Conservation (phyloP, 306 rosid species). For the Nissolia schottii region DNA sequence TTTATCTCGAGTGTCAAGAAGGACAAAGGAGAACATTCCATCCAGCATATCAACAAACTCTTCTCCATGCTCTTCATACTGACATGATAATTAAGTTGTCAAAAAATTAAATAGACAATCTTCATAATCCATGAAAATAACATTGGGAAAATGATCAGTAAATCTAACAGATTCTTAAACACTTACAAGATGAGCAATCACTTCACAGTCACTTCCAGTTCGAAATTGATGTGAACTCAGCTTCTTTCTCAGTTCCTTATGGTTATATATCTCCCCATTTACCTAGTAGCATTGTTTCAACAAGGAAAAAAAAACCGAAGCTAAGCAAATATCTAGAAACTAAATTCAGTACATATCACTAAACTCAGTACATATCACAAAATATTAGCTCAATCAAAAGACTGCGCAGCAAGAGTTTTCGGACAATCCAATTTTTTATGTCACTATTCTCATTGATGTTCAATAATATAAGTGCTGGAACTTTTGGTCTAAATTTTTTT, state of each 20-base stretch:
- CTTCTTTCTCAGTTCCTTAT: slow-evolving; percentile 55
- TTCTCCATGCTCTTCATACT: slow-evolving; percentile 97
- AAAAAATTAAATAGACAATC: neutral
- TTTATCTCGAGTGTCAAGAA: slow-evolving; percentile 80
- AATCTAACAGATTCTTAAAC: slow-evolving; percentile 5
- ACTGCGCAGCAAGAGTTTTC: neutral
- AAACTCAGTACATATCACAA: neutral
- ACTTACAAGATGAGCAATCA: slow-evolving; percentile 97
- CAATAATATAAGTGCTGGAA: neutral
- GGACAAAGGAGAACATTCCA: slow-evolving; percentile 92
- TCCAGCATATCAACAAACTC: slow-evolving; percentile 90
- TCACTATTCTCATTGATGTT: neutral
- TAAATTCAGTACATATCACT: neutral
- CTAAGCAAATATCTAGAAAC: slow-evolving; percentile 8
- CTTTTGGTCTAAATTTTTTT: neutral
- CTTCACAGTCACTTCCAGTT: slow-evolving; percentile 98
- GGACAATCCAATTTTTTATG: neutral
- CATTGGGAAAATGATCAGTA: neutral
- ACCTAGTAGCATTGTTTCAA: slow-evolving; percentile 52
- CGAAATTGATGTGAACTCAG: slow-evolving; percentile 75
- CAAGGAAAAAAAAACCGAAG: neutral
- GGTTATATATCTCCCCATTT: slow-evolving; percentile 98
- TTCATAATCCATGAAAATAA: neutral
- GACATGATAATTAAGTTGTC: slow-evolving; percentile 26
- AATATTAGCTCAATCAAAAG: neutral